phyloP scores from a whole-genome alignment of 2,329 filamentous ascomycete species.

The Claviceps pazoutovae region DNA sequence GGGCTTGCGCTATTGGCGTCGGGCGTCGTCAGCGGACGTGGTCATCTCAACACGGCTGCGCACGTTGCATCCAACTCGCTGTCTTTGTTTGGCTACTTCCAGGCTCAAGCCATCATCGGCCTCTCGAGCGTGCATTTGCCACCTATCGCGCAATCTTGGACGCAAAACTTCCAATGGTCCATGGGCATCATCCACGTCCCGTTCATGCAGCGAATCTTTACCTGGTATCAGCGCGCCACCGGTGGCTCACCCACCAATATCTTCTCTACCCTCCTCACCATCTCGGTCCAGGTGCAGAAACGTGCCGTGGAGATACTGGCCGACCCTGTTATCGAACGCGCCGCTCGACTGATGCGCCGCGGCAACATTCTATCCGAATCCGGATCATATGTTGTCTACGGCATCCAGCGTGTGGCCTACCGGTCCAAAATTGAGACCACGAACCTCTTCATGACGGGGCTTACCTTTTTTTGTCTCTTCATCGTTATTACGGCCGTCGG shows the following conservation, averaged over 20 bases:
- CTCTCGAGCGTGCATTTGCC: constrained; percentile 68
- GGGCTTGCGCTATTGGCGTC: constrained; percentile 71
- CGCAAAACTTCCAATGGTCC: constrained; percentile 93
- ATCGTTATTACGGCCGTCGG: constrained; percentile 58
- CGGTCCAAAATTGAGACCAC: constrained; percentile 69
- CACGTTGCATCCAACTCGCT: constrained; percentile 86
- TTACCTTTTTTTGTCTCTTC: constrained; percentile 78
- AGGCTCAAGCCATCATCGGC: constrained; percentile 80
- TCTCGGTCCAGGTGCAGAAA: constrained; percentile 73
- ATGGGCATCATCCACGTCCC: constrained; percentile 81
- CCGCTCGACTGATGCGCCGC: constrained; percentile 24
- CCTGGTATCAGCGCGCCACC: constrained; percentile 89
- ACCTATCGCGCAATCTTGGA: constrained; percentile 80
- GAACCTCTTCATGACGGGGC: constrained; percentile 83
- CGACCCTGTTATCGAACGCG: constrained; percentile 22
- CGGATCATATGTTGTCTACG: constrained; percentile 51
- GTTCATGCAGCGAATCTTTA: constrained; percentile 76
- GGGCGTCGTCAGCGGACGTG: constrained; percentile 74
- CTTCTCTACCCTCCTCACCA: constrained; percentile 55
- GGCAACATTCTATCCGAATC: constrained; percentile 34
- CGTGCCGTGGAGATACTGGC: constrained; percentile 32
- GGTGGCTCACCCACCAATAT: constrained; percentile 73
- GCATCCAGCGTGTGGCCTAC: constrained; percentile 83
- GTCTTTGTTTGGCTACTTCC: constrained; percentile 84
- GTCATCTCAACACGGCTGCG: constrained; percentile 87